A percentile compares a stretch with the other conserved stretches of the same genome.
phyloP scores from a whole-genome alignment of 371 early-diverging fungal species.

The Apophysomyces sp. region DNA sequence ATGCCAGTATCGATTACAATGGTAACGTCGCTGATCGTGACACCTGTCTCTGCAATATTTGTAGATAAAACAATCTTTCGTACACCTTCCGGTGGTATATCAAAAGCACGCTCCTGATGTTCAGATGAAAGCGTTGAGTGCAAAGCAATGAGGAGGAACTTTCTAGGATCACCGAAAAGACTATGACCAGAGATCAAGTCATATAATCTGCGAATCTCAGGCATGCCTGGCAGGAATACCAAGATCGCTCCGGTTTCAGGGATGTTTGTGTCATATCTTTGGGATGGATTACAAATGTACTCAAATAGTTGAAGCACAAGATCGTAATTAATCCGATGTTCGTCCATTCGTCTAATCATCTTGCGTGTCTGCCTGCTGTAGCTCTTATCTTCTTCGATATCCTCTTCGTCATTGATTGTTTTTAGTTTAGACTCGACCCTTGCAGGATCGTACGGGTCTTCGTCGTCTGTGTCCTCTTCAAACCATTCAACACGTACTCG shows the following conservation, averaged over 20 bases:
- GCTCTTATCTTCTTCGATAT: conserved; percentile 21
- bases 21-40: conserved; percentile 95
- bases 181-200: conserved; percentile 53
- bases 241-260: conserved; percentile 77
- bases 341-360: conserved; percentile 60
- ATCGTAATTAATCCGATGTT: conserved; percentile 70
- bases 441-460: conserved; percentile 37
- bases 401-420: conserved; percentile 13
- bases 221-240: conserved; percentile 88
- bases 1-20: conserved; percentile 94
- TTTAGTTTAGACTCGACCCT: conserved; percentile 20
- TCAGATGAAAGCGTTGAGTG: conserved; percentile 79
- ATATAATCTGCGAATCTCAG: conserved; percentile 67
- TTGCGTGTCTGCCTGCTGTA: conserved; percentile 44
- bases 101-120: conserved; percentile 68
- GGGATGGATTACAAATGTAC: conserved; percentile 48
- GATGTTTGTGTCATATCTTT: conserved; percentile 15
- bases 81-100: conserved; percentile 55
- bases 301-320: conserved; percentile 64
- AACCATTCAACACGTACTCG: conserved; percentile 52
- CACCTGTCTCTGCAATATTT: conserved; percentile 94
- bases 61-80: conserved; percentile 91
- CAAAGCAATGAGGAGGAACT: conserved; percentile 69
- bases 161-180: conserved; percentile 39
- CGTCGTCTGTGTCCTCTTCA: conserved; percentile 43